Evolutionary conservation across 1,284 basidiomycete species (phyloP).

Genomic region (Naganishia sp.): DNA sequence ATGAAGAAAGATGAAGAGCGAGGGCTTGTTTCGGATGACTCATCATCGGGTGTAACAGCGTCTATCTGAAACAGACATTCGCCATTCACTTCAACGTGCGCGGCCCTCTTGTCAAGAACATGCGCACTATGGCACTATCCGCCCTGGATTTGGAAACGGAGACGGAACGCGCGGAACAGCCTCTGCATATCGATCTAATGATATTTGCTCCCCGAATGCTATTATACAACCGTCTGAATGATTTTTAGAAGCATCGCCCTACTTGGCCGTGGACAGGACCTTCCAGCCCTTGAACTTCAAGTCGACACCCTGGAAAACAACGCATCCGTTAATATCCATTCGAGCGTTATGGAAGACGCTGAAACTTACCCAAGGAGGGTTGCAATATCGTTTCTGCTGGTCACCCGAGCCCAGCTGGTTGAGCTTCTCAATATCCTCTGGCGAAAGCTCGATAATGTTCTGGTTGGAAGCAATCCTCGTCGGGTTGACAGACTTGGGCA

Average conservation of each 20-base stretch:
- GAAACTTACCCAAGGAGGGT: conserved; percentile 45
- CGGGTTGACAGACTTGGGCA: conserved; percentile 56
- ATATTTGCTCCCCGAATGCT: too few relatives aligned
- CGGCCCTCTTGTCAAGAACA: too few relatives aligned
- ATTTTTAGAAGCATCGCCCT: not conserved
- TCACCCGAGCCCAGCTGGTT: conserved; percentile 68
- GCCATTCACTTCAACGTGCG: too few relatives aligned
- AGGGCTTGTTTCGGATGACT: conserved; percentile 4
- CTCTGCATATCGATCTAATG: too few relatives aligned
- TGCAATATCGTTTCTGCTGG: conserved; percentile 61
- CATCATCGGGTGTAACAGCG: not conserved
- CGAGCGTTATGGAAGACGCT: not conserved
- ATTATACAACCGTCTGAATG: too few relatives aligned
- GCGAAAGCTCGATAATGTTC: conserved; percentile 57
- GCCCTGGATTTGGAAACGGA: too few relatives aligned
- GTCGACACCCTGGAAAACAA: conserved; percentile 21
- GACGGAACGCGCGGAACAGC: too few relatives aligned
- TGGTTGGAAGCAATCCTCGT: conserved; percentile 52
- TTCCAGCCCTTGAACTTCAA: conserved; percentile 31
- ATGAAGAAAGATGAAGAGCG: too few relatives aligned
- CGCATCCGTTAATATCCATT: not conserved
- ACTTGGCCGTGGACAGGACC: conserved; percentile 24
- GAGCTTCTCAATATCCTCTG: conserved; percentile 64
- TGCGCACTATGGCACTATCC: too few relatives aligned
- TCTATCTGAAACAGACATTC: too few relatives aligned